Evolutionary conservation across 2,329 filamentous ascomycete species (phyloP).

Genomic region (Endocalyx cinctus): DNA sequence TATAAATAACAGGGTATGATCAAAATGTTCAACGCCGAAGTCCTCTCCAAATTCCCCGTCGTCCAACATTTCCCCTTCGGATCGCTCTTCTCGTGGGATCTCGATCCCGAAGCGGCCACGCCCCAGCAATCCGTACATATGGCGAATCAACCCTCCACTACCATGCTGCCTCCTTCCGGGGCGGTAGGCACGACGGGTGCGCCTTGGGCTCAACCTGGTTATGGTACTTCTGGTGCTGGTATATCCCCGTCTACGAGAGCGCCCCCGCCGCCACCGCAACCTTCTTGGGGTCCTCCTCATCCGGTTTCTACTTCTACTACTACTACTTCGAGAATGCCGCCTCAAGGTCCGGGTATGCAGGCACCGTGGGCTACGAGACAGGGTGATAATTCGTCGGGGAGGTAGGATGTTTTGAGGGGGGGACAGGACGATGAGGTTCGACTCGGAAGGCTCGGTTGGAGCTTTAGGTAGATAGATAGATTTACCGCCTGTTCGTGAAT

Average conservation of each 20-base stretch:
- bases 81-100: slow-evolving; percentile 72
- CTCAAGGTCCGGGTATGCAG: too few species aligned
- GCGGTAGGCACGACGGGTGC: slow-evolving; percentile 32
- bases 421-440: too few species aligned
- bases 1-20: slow-evolving; percentile 74
- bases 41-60: slow-evolving; percentile 93
- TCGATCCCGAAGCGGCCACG: slow-evolving; percentile 54
- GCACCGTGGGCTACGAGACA: too few species aligned
- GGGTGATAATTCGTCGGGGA: too few species aligned
- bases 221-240: too few species aligned
- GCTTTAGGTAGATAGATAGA: too few species aligned
- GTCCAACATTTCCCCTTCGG: slow-evolving; percentile 94
- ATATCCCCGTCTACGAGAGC: too few species aligned
- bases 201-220: slow-evolving; percentile 40
- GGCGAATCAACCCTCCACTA: slow-evolving; percentile 45
- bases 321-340: too few species aligned
- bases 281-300: slow-evolving; percentile 18
- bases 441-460: too few species aligned
- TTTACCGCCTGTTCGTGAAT: too few species aligned
- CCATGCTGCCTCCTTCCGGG: slow-evolving; percentile 19
- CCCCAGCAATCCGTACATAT: slow-evolving; percentile 52
- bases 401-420: too few species aligned
- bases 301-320: too few species aligned
- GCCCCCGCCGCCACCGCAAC: slow-evolving; percentile 30
- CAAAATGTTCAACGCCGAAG: slow-evolving; percentile 98